Conservation (phyloP, 2,329 filamentous ascomycete genomes). For the Colletotrichum camelliae region DNA sequence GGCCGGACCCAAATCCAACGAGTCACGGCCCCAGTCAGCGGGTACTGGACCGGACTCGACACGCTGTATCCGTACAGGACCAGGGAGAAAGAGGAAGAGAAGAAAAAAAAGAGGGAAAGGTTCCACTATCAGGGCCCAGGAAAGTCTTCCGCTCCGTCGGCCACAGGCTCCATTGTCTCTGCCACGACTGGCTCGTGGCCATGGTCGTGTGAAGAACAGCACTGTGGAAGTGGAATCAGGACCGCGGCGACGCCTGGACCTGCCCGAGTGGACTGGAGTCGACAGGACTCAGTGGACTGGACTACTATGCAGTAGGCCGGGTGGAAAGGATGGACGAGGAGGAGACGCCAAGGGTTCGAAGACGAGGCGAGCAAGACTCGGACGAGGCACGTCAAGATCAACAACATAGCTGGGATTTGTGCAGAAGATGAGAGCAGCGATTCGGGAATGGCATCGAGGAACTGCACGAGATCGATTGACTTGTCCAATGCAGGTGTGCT, state of each 20-base stretch:
- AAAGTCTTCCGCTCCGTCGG: neutral
- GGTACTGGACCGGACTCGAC: neutral
- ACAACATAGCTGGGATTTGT: neutral
- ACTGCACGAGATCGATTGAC: neutral
- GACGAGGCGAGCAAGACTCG: neutral
- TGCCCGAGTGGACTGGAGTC: neutral
- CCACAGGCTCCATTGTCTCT: neutral
- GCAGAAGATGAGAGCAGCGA: neutral
- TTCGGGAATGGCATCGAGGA: neutral
- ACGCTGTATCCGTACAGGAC: constrained; percentile 8
- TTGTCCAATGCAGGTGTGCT: neutral
- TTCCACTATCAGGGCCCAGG: neutral
- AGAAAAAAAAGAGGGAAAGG: neutral
- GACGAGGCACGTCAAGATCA: neutral
- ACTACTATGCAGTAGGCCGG: neutral
- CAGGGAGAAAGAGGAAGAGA: neutral
- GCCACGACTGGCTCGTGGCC: neutral
- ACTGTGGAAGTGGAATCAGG: neutral
- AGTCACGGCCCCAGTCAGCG: constrained; percentile 20
- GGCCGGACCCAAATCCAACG: constrained; percentile 10
- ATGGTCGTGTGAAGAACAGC: neutral
- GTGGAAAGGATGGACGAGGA: neutral
- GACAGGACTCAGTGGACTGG: neutral
- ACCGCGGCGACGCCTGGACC: neutral
- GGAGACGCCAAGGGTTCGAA: neutral